Evolutionary conservation across 805 yeast genomes (phyloP).

Genomic region (Debaryomyces maramus): DNA sequence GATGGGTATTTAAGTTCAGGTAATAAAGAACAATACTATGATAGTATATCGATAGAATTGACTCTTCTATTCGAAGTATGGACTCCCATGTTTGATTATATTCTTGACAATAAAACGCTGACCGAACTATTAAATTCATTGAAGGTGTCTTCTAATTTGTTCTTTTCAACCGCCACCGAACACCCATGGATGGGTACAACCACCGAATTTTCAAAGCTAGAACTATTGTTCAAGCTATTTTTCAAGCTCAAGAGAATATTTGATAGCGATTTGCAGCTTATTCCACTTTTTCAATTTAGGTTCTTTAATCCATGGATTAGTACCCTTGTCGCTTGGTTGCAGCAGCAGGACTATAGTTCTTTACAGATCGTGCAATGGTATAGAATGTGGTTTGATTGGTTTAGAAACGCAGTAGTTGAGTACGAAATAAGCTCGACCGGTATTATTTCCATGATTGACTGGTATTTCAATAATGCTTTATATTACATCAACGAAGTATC

Average conservation of each 20-base stretch:
- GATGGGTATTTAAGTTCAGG: background rate
- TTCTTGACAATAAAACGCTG: background rate
- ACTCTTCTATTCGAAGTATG: conserved; percentile 12
- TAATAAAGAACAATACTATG: conserved; percentile 1
- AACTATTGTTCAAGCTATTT: conserved; percentile 3
- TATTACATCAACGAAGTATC: conserved; percentile 8
- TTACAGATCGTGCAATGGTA: conserved; percentile 29
- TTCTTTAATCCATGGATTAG: conserved; percentile 41
- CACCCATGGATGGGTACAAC: conserved; percentile 1
- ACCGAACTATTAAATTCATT: conserved; percentile 1
- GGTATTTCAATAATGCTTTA: conserved; percentile 23
- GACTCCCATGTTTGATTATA: conserved; percentile 15
- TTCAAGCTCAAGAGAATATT: conserved; percentile 1
- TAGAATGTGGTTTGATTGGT: conserved; percentile 25
- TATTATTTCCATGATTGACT: conserved; percentile 8
- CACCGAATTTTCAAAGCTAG: conserved; percentile 3
- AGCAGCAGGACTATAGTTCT: background rate
- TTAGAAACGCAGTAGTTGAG: conserved; percentile 6
- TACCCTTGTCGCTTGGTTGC: conserved; percentile 13
- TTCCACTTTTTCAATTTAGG: conserved; percentile 26
- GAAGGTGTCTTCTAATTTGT: background rate
- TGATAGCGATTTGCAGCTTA: background rate
- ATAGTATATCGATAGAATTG: conserved; percentile 6
- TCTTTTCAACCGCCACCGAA: background rate
- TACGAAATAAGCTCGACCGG: background rate